Base-by-base conservation (phyloP, 805 yeast genomes). In the Brettanomyces sp. region DNA sequence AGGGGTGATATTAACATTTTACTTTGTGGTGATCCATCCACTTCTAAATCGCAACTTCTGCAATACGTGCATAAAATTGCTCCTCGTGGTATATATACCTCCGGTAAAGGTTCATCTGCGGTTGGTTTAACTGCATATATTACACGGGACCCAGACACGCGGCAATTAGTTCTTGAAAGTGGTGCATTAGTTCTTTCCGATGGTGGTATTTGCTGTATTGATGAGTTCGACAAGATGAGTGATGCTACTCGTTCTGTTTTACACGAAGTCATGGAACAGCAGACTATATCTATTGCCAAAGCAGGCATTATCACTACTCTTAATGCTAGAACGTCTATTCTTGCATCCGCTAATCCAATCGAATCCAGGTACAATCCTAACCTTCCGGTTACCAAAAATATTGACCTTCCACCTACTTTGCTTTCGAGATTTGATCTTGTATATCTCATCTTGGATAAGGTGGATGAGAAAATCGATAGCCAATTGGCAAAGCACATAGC, bases 191-290 rank as follows among this genome's bases (percentile, higher is more conserved):
- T 93, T 12, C 71, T 93, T 39, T 87, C 96, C 8, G 99, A 93
- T 66, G 98, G 98, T 48, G 99, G 99, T 73, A 82, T 93, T 39
- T 93, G 99, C 69, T 93, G 99, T 67, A 93, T 93, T 62, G 99
- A 93, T 70, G 99, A 93, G 71, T 93, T 91, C 60, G 99, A 93
- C 68, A 93, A 93, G 66, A 93, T 93, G 99, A 77, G 84, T 45
- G 98, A 93, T 55, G 69, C 95, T 2, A 91, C 98, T 0, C 73
- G 98, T 58, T 88, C 96, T 7, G 98, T 93, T 9, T 70, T 93
- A 45, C 99, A 93, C 63, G 99, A 93, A 72, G 99, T 93, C 9
- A 93, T 93, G 99, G 99, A 93, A 69, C 99, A 93, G 63, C 99
- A 93, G 65, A 93, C 99, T 1, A 93, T 93, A 39, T 89, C 97